phyloP scores from a whole-genome alignment of 176 grass and related monocot species.

The Leersia perrieri region DNA sequence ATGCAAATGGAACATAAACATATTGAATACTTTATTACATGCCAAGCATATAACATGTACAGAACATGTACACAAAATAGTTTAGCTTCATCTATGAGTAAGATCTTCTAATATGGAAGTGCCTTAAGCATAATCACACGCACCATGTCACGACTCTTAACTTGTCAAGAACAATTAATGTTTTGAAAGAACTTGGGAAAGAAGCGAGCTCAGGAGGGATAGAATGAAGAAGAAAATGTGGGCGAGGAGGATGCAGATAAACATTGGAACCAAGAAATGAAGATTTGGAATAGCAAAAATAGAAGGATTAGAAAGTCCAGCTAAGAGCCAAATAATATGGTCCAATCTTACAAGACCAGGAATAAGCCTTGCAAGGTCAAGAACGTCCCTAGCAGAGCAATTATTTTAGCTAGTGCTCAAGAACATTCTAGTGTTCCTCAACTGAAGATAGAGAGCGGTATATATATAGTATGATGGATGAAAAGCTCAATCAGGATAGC shows the following conservation, averaged over 20 bases:
- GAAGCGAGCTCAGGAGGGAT: slow-evolving; percentile 15
- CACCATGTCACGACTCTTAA: background rate
- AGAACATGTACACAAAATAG: background rate
- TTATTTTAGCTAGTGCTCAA: background rate
- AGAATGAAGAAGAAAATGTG: background rate
- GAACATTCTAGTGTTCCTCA: background rate
- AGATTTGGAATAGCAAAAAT: background rate
- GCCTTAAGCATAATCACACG: background rate
- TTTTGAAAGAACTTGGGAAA: too few relatives aligned
- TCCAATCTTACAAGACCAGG: background rate
- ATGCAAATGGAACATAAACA: too few relatives aligned
- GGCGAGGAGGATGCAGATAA: background rate
- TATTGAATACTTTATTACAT: too few relatives aligned
- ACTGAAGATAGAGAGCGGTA: background rate
- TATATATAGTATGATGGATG: background rate
- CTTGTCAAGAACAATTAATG: background rate
- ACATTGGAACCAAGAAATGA: background rate
- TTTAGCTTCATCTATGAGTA: background rate
- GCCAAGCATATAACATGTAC: too few relatives aligned
- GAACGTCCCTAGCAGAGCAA: background rate
- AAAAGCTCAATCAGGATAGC: background rate
- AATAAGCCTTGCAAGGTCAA: slow-evolving; percentile 19
- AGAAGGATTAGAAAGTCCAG: background rate
- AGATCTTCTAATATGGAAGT: background rate
- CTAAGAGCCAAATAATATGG: too few relatives aligned